Conservation (phyloP, 2,329 filamentous ascomycete genomes). For the Penicillium sp. region DNA sequence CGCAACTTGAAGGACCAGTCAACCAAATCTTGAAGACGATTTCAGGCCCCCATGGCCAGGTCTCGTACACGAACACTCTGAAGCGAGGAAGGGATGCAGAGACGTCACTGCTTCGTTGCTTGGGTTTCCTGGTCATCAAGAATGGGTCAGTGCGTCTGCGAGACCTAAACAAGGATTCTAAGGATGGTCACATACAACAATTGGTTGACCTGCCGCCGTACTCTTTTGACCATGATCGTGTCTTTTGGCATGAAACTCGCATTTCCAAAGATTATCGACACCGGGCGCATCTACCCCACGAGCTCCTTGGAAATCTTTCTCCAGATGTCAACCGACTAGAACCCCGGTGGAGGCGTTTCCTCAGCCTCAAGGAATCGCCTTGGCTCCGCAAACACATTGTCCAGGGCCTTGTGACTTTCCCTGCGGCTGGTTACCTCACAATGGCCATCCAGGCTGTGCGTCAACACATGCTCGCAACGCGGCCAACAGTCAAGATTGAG, state of each 20-base stretch:
- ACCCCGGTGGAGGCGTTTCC: conserved; percentile 12
- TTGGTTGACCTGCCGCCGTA: conserved; percentile 13
- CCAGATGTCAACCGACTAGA: conserved; percentile 1
- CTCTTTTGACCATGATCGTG: conserved; percentile 12
- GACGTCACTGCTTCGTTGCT: conserved; percentile 1
- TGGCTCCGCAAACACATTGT: conserved; percentile 14
- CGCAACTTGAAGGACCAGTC: conserved; percentile 9
- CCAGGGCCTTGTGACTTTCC: conserved; percentile 12
- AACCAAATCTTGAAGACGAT: conserved; percentile 11
- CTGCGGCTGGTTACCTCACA: conserved; percentile 13
- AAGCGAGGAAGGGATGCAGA: conserved; percentile 12
- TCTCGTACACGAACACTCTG: conserved; percentile 12
- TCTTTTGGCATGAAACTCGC: conserved; percentile 12
- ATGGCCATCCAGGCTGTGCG: conserved; percentile 12
- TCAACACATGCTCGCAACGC: conserved; percentile 3
- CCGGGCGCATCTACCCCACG: background rate
- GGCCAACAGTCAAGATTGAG: background rate
- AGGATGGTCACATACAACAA: conserved; percentile 2
- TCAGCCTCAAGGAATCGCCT: conserved; percentile 12
- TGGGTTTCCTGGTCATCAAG: conserved; percentile 13
- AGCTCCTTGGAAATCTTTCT: conserved; percentile 1
- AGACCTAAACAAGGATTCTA: conserved; percentile 9
- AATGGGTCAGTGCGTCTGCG: conserved; percentile 9
- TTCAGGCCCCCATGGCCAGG: background rate
- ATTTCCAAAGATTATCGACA: conserved; percentile 8